Evolutionary conservation across 2,329 filamentous ascomycete species (phyloP).

Genomic region (Rhynchosporium graminicola): DNA sequence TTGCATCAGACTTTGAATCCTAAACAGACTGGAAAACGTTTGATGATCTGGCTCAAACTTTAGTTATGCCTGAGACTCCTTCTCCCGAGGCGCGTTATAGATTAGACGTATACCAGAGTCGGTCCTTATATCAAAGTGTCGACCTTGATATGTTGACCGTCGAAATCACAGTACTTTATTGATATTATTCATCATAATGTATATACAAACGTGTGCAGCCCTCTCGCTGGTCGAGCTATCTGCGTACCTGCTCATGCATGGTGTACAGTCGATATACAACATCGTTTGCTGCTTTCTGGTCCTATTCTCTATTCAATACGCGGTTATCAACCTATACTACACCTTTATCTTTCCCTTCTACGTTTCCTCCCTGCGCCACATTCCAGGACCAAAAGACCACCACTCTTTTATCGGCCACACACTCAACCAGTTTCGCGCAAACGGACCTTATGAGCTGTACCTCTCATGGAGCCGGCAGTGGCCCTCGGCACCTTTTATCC

Average conservation of each 20-base stretch:
- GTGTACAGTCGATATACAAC: background rate
- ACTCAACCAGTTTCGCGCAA: constrained; percentile 39
- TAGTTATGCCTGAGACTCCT: background rate
- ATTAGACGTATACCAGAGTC: background rate
- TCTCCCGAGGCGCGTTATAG: constrained; percentile 3
- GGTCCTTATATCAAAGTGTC: background rate
- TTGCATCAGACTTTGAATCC: background rate
- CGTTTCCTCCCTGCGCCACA: constrained; percentile 5
- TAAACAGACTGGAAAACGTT: background rate
- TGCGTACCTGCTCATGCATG: background rate
- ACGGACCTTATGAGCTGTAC: constrained; percentile 34
- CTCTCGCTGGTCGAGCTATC: constrained; percentile 1
- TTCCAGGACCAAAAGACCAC: constrained; percentile 13
- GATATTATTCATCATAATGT: background rate
- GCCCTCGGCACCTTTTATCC: constrained; percentile 44
- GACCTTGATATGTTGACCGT: background rate
- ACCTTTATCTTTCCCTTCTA: constrained; percentile 8
- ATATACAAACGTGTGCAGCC: background rate
- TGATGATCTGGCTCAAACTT: background rate
- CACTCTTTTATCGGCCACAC: constrained; percentile 43
- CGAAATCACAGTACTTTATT: background rate
- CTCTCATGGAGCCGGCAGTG: constrained; percentile 39
- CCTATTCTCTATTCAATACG: constrained; percentile 7
- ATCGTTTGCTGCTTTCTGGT: background rate
- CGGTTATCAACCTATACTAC: constrained; percentile 2